Evolutionary conservation across 2,329 filamentous ascomycete genomes (phyloP).

Genomic region (Pseudonectria foliicola): DNA sequence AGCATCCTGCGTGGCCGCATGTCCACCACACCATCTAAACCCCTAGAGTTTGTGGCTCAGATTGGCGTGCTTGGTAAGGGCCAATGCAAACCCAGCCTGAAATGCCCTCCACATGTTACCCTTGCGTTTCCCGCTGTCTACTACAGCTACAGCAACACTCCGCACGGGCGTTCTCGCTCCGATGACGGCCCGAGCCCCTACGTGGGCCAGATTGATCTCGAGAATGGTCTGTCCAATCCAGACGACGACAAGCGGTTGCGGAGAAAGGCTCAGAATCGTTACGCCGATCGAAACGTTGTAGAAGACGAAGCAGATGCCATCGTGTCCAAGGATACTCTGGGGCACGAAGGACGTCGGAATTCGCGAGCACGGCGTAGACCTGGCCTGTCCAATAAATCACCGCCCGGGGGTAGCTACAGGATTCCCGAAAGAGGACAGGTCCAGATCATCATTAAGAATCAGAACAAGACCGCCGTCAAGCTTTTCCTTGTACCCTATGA

Average conservation of each 20-base stretch:
- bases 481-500: slow-evolving; percentile 93
- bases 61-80: slow-evolving; percentile 89
- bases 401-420: slow-evolving; percentile 83
- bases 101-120: slow-evolving; percentile 83
- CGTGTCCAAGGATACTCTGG: slow-evolving; percentile 11
- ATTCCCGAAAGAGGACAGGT: slow-evolving; percentile 91
- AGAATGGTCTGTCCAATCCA: slow-evolving; percentile 61
- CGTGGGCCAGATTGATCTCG: slow-evolving; percentile 85
- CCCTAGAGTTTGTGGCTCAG: slow-evolving; percentile 86
- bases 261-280: slow-evolving; percentile 41
- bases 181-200: slow-evolving; percentile 93
- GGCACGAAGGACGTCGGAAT: slow-evolving; percentile 23
- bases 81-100: slow-evolving; percentile 77
- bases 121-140: slow-evolving; percentile 92
- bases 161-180: slow-evolving; percentile 52
- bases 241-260: slow-evolving; percentile 41
- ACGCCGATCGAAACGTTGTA: slow-evolving; percentile 28
- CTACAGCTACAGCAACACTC: slow-evolving; percentile 77
- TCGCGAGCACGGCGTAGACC: slow-evolving; percentile 47
- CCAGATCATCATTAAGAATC: slow-evolving; percentile 96
- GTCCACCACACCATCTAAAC: slow-evolving; percentile 91
- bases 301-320: slow-evolving; percentile 20
- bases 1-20: slow-evolving; percentile 91
- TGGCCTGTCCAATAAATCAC: slow-evolving; percentile 45
- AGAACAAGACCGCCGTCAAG: slow-evolving; percentile 96